Base-by-base conservation (phyloP, 345 rosid species). In the Kernera saxatilis region DNA sequence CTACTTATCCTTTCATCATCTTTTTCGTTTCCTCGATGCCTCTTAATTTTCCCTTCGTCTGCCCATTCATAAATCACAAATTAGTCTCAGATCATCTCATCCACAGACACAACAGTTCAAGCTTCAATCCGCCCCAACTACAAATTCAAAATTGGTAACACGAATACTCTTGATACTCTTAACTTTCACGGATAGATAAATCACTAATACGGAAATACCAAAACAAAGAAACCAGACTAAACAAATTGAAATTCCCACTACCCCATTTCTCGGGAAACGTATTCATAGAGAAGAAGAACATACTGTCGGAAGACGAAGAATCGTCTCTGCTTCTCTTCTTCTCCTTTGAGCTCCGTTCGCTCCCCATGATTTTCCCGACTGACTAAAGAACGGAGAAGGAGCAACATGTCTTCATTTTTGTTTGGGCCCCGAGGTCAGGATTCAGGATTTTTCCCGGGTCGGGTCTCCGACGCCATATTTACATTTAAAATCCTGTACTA, bases 1-100 rank as follows among this genome's bases (percentile, higher is more conserved):
- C 76, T 83, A 58, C 77, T 70, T 79, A 63, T 82, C 71, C 69
- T 79, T 68, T 80, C 84, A 55, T 58, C 85, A 69, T 75, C 75
- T 67, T 77, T 85, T 32, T 82, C 83, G 6, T 70, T 79, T 59
- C 79, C 75, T 70, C 87, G 72, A 35, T 72, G 87, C 72, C 83
- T 84, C 77, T 86, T 85, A 22, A 76, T 81, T 67, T 50, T 82
- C 30, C 82, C 81, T 81, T 84, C 93, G 54, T 84, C 96, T 89
- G 69, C 15, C 6, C 49, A 74, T 25, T 30, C 59, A 52, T 23
- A 59, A 60, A 21, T 54, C 56, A 17, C 22, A 57, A 54, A 46
- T 37, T 53, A 45, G 30, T 18, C 9, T 67, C 40, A 53, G 44
- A 30, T 51, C 23, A 57, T 25, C 8, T 58, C 48, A 26, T 58